Percentiles rank a stretch among this genome's conserved stretches.
Evolutionary conservation across 495 filamentous ascomycete genomes (phyloP).

Genomic region (Tuber aestivum): DNA sequence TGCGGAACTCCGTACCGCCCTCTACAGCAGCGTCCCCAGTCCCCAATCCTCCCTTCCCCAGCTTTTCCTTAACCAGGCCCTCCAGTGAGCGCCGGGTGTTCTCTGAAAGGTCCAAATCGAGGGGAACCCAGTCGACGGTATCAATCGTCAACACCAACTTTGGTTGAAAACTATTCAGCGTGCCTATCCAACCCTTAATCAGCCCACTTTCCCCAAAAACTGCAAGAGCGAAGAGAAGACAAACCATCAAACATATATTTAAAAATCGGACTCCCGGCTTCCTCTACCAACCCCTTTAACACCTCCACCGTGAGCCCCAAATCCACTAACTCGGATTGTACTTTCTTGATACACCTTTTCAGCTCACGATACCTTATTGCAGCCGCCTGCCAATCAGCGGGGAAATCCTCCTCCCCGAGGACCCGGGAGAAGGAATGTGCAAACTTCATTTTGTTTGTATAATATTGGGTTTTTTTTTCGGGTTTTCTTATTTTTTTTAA

Average conservation of each 20-base stretch:
- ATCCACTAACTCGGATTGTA: slow-evolving; percentile 55
- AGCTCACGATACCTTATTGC: slow-evolving; percentile 68
- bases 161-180: slow-evolving; percentile 48
- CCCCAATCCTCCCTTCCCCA: slow-evolving; percentile 27
- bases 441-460: slow-evolving; percentile 60
- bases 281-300: slow-evolving; percentile 50
- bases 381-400: slow-evolving; percentile 60
- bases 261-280: slow-evolving; percentile 42
- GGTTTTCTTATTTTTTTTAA: background rate
- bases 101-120: slow-evolving; percentile 53
- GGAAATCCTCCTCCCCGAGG: slow-evolving; percentile 55
- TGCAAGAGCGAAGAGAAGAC: slow-evolving; percentile 32
- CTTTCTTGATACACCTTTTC: slow-evolving; percentile 68
- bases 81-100: slow-evolving; percentile 53
- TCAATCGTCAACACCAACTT: slow-evolving; percentile 56
- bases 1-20: background rate
- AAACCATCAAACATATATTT: slow-evolving; percentile 49
- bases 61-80: slow-evolving; percentile 44
- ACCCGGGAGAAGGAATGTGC: slow-evolving; percentile 60
- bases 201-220: background rate
- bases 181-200: slow-evolving; percentile 33
- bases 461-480: no score
- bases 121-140: slow-evolving; percentile 48
- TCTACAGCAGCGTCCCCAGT: background rate
- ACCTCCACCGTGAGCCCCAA: slow-evolving; percentile 59